These are phyloP conservation scores for Starmera amethionina DNA, from an alignment of 805 yeast genomes.

Conservation along the genomic window DNA sequence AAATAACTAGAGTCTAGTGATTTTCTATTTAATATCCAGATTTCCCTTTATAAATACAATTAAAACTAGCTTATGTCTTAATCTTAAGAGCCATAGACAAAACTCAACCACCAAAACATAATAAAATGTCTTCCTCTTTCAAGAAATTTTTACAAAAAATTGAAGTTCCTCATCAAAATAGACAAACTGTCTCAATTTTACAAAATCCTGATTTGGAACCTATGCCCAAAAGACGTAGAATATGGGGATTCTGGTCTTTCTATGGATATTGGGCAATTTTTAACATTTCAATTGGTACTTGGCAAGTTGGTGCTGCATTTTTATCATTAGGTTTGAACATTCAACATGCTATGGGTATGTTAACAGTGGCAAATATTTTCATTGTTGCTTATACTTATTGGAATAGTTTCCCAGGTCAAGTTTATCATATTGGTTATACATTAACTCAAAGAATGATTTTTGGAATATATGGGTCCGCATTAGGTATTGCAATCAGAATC, in stretches of 20 bases:
- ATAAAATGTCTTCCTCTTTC: neutral
- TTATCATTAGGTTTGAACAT: conserved; percentile 28
- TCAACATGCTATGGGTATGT: conserved; percentile 30
- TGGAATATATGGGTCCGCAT: conserved; percentile 30
- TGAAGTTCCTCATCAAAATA: conserved; percentile 16
- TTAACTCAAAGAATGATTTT: conserved; percentile 26
- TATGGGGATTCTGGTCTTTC: conserved; percentile 27
- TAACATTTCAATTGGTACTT: conserved; percentile 25
- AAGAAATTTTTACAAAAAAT: conserved; percentile 5
- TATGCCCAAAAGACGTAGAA: conserved; percentile 25
- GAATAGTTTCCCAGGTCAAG: conserved; percentile 30
- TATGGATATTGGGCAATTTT: conserved; percentile 26
- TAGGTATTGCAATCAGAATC: conserved; percentile 30
- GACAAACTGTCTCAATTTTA: conserved; percentile 10
- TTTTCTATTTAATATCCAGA: too few relatives aligned
- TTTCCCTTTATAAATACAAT: too few relatives aligned
- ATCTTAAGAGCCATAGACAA: too few relatives aligned
- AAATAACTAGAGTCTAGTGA: too few relatives aligned
- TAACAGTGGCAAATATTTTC: conserved; percentile 28
- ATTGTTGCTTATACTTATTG: conserved; percentile 25
- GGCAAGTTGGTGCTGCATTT: conserved; percentile 29
- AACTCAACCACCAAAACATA: too few relatives aligned
- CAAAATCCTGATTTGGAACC: conserved; percentile 30
- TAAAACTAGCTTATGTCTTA: too few relatives aligned
- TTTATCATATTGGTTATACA: conserved; percentile 30